Conservation (phyloP, 2,329 filamentous ascomycete species). For the Pezicula radicicola region DNA sequence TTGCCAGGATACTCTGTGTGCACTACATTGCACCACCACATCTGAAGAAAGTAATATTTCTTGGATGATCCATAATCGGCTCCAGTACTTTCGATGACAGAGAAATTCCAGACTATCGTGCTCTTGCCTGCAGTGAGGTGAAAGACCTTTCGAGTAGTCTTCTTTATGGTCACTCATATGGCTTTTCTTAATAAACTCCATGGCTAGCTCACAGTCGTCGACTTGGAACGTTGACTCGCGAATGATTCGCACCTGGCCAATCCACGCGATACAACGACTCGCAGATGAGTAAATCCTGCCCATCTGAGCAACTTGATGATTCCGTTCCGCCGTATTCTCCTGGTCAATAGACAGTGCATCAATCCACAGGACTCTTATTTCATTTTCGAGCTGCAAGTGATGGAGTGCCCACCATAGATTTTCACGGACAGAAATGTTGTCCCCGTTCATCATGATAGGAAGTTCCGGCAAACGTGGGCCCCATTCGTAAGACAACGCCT, state of each 20-base stretch:
- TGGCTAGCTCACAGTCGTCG: neutral
- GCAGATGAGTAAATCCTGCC: slow-evolving; percentile 9
- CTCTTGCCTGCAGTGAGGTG: neutral
- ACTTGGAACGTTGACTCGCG: neutral
- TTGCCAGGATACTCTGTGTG: neutral
- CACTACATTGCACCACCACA: neutral
- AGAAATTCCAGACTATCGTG: neutral
- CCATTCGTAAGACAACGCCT: slow-evolving; percentile 3
- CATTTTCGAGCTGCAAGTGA: slow-evolving; percentile 1
- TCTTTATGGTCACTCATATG: neutral
- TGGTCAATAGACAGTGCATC: slow-evolving; percentile 18
- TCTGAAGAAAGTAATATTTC: neutral
- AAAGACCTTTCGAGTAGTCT: neutral
- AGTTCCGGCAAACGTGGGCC: neutral
- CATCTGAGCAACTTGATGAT: slow-evolving; percentile 16
- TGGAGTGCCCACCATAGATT: slow-evolving; percentile 5
- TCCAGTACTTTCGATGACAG: neutral
- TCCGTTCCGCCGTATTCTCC: slow-evolving; percentile 7
- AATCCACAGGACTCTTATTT: slow-evolving; percentile 6
- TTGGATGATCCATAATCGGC: neutral
- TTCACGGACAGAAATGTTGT: neutral
- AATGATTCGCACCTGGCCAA: neutral
- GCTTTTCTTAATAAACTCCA: neutral
- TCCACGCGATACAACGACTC: neutral
- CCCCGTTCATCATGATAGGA: neutral